Base-by-base conservation (phyloP, 2,329 filamentous ascomycete genomes). In the Chaetomiaceae sp. region DNA sequence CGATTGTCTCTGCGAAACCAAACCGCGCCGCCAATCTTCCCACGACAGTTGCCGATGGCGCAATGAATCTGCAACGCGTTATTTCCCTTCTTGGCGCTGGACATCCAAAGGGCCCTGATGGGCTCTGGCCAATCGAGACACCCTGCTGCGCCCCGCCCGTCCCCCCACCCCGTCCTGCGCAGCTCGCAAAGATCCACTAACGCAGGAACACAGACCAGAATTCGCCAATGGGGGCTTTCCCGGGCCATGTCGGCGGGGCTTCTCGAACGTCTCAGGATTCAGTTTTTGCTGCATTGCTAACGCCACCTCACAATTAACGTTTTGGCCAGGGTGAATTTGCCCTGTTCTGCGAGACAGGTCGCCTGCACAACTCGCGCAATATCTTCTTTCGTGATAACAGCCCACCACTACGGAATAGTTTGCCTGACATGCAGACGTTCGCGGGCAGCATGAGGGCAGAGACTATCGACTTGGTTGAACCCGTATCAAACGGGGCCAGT, bases 241-340 rank as follows among this genome's bases (percentile, higher is more conserved):
- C 54, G 50, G 37, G 30, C 52, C 52, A 47, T 55, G 54, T 42
- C 40, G 34, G 49, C 49, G 50, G 52, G 48, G 40, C 48, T 56
- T 56, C 47, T 55, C 26, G 50, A 52, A 56, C 49, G 50, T 51
- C 53, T 54, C 50, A 49, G 42, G 42, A 49, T 32, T 45, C 50
- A 43, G 17, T 43, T 39, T n/a, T 38, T 33, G 29, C 29, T 42
- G 48, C 48, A 48, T 47, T 29, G 38, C 17, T 19, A 32, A 38
- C 45, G 45, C 48, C 48, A 51, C 45, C 38, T 51, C 45, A 22
- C 41, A 51, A 48, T 50, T 33, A 43, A 15, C 29, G 26, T 33
- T 27, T n/a, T n/a, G n/a, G 9, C 24, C 20, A 22, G 35, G 30
- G 39, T 19, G n/a, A n/a, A 38, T 36, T 40, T 48, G 36, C 33